These are phyloP conservation scores for Magnolia sinica DNA, from an alignment of 164 flowering plant genomes.

Conservation along the genomic window DNA sequence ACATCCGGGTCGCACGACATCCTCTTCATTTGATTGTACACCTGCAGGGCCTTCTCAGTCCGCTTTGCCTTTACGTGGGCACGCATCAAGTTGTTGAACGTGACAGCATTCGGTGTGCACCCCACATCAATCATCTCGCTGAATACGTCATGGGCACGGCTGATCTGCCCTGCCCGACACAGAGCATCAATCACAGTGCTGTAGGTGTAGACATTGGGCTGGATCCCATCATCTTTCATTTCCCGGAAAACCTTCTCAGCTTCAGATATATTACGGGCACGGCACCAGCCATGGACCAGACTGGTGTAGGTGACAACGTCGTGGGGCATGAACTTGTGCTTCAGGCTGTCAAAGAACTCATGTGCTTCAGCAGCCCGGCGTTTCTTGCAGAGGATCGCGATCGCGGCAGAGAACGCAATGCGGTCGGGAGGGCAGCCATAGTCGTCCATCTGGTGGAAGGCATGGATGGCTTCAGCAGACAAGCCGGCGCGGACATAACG, in stretches of 20 bases:
- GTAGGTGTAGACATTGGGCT: conserved; percentile 85
- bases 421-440: conserved; percentile 66
- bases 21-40: conserved; percentile 86
- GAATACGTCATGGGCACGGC: conserved; percentile 82
- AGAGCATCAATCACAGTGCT: conserved; percentile 75
- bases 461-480: conserved; percentile 77
- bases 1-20: conserved; percentile 58
- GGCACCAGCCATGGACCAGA: conserved; percentile 86
- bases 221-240: conserved; percentile 67
- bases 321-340: conserved; percentile 53
- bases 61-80: conserved; percentile 80
- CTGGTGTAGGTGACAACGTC: conserved; percentile 84
- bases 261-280: conserved; percentile 61
- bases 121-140: conserved; percentile 82
- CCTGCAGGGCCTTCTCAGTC: conserved; percentile 81
- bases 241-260: conserved; percentile 82
- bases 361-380: conserved; percentile 81
- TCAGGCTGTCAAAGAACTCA: conserved; percentile 65
- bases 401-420: conserved; percentile 53
- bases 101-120: conserved; percentile 61
- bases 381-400: conserved; percentile 61
- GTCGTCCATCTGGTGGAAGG: conserved; percentile 87
- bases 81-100: conserved; percentile 83
- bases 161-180: conserved; percentile 79
- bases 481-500: conserved; percentile 82